phyloP scores from a whole-genome alignment of 371 early-diverging fungal species.

The Ordospora pajunii region DNA sequence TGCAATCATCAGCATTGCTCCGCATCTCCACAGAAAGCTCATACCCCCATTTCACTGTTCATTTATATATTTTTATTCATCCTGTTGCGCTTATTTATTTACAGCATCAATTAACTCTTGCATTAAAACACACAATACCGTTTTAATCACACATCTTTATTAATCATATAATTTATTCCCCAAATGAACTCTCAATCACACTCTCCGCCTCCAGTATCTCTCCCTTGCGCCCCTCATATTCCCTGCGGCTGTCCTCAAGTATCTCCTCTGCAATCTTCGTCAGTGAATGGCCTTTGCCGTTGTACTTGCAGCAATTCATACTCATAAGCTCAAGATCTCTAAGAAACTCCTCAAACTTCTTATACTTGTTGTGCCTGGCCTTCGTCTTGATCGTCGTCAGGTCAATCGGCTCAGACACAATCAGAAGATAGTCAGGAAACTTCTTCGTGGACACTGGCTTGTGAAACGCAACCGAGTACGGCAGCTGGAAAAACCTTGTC shows the following conservation, averaged over 20 bases:
- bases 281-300: conserved; percentile 60
- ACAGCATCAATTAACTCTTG: too few relatives aligned
- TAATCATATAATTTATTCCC: conserved; percentile 10
- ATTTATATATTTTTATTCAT: too few relatives aligned
- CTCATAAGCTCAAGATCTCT: conserved; percentile 57
- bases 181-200: conserved; percentile 1
- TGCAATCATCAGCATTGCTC: too few relatives aligned
- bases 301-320: conserved; percentile 60
- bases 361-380: conserved; percentile 52
- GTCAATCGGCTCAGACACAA: conserved; percentile 60
- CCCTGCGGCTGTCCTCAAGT: background rate
- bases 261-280: conserved; percentile 59
- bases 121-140: too few relatives aligned
- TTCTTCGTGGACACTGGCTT: conserved; percentile 62
- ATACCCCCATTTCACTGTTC: too few relatives aligned
- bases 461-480: conserved; percentile 60
- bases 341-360: conserved; percentile 49
- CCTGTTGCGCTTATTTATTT: too few relatives aligned
- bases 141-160: too few relatives aligned
- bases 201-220: conserved; percentile 28
- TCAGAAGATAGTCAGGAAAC: conserved; percentile 58
- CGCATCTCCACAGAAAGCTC: too few relatives aligned
- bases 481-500: conserved; percentile 40
- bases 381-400: conserved; percentile 58
- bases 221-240: background rate